phyloP scores from a whole-genome alignment of 2,329 filamentous ascomycete species.

The Gaeumannomyces tritici region DNA sequence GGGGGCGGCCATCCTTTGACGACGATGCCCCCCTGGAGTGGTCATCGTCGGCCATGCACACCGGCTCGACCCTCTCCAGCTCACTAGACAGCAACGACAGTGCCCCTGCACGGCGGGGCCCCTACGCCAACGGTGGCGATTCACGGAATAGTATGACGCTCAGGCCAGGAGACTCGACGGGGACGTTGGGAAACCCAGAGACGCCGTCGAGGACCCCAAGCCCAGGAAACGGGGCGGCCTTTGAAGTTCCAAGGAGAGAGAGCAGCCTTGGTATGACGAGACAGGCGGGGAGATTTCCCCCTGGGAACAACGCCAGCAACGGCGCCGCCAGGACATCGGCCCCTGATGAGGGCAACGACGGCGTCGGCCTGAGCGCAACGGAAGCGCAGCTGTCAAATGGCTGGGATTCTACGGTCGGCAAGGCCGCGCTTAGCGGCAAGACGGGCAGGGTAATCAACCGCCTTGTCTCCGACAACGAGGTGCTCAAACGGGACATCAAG shows the following conservation, averaged over 20 bases:
- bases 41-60: constrained; percentile 21
- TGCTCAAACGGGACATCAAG: constrained; percentile 62
- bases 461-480: constrained; percentile 72
- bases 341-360: constrained; percentile 15
- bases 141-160: background rate
- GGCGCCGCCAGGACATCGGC: constrained; percentile 7
- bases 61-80: constrained; percentile 44
- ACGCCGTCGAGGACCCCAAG: constrained; percentile 7
- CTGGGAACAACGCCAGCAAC: background rate
- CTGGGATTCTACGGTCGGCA: constrained; percentile 59
- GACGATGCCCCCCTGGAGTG: constrained; percentile 29
- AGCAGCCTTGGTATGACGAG: constrained; percentile 9
- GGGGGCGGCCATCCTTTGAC: constrained; percentile 25
- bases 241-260: constrained; percentile 17
- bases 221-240: constrained; percentile 9
- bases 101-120: constrained; percentile 29
- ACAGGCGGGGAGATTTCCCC: background rate
- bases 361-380: constrained; percentile 18
- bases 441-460: constrained; percentile 72
- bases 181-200: constrained; percentile 4
- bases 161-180: background rate
- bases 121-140: constrained; percentile 19
- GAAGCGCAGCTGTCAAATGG: constrained; percentile 13
- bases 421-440: constrained; percentile 57
- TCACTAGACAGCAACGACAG: constrained; percentile 45